phyloP scores from a whole-genome alignment of 345 rosid genomes.

The Citrus mangshanensis region DNA sequence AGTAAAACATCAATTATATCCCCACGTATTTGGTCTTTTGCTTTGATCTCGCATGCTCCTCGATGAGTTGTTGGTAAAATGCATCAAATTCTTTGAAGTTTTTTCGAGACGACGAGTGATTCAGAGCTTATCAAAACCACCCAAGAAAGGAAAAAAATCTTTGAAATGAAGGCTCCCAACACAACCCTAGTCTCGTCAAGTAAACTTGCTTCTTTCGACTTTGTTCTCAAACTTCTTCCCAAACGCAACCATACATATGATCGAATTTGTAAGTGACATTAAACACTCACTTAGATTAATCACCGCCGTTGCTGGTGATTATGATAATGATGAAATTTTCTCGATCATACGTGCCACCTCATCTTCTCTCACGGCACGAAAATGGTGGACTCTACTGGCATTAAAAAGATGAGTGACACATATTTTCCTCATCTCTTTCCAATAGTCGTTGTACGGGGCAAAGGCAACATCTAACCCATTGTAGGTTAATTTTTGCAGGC shows the following conservation, averaged over 20 bases:
- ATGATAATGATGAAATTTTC: constrained; percentile 1
- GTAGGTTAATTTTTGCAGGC: too few species aligned
- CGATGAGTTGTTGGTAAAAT: constrained; percentile 39
- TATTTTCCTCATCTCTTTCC: constrained; percentile 28
- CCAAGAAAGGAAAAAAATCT: constrained; percentile 27
- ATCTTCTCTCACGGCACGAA: constrained; percentile 16
- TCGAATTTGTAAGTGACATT: constrained; percentile 10
- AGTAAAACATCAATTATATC: constrained; percentile 45
- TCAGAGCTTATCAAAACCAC: constrained; percentile 27
- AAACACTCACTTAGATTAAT: constrained; percentile 7
- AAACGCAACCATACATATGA: constrained; percentile 25
- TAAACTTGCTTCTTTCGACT: constrained; percentile 11
- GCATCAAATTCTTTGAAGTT: constrained; percentile 20
- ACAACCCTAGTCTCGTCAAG: constrained; percentile 26
- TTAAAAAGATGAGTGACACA: constrained; percentile 25
- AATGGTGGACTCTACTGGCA: constrained; percentile 14
- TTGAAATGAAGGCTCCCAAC: constrained; percentile 13
- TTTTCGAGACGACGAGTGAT: constrained; percentile 22
- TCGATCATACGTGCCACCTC: constrained; percentile 24
- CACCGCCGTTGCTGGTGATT: too few species aligned
- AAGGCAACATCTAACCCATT: constrained; percentile 18
- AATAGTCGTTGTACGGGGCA: constrained; percentile 21
- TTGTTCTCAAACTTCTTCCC: constrained; percentile 25
- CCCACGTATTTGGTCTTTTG: constrained; percentile 10
- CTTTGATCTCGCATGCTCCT: constrained; percentile 36